Percentiles rank a stretch among this genome's conserved stretches.
These are phyloP conservation scores for Aspergillus nanangensis DNA, from an alignment of 495 filamentous ascomycete genomes.

Conservation along the genomic window DNA sequence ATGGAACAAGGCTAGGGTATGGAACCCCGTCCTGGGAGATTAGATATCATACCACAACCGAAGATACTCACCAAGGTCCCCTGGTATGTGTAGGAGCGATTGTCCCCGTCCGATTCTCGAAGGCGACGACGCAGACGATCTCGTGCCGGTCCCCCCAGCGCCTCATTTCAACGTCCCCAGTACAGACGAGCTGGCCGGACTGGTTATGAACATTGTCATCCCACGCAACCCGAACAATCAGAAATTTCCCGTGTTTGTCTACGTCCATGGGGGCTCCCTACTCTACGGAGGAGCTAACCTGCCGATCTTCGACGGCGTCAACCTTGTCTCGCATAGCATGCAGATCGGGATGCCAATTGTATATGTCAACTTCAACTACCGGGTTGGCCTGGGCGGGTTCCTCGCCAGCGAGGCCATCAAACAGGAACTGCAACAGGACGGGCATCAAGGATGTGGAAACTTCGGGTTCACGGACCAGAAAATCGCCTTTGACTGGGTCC, in stretches of 20 bases:
- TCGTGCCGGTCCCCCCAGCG: constrained; percentile 22
- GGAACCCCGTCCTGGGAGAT: not conserved
- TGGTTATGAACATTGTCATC: constrained; percentile 29
- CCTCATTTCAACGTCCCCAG: constrained; percentile 12
- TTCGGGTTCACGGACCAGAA: constrained; percentile 31
- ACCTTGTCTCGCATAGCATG: constrained; percentile 22
- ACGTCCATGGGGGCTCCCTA: constrained; percentile 27
- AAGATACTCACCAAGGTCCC: not conserved
- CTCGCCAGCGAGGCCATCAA: constrained; percentile 17
- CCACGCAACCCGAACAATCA: constrained; percentile 5
- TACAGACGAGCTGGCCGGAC: constrained; percentile 20
- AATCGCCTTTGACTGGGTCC: constrained; percentile 26
- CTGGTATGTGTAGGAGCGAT: constrained; percentile 10
- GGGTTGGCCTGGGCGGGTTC: constrained; percentile 27
- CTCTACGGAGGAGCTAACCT: constrained; percentile 25
- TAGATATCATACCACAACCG: not conserved
- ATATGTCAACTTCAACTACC: constrained; percentile 27
- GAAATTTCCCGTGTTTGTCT: constrained; percentile 21
- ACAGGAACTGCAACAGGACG: constrained; percentile 18
- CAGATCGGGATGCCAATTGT: constrained; percentile 17
- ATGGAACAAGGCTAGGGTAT: constrained; percentile 25
- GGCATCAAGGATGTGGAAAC: constrained; percentile 21
- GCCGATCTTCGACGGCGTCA: constrained; percentile 26
- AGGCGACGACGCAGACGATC: constrained; percentile 19
- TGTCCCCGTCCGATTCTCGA: constrained; percentile 23